These are phyloP conservation scores for Grosmannia penicillata DNA, from an alignment of 2,329 filamentous ascomycete genomes.

Conservation along the genomic window DNA sequence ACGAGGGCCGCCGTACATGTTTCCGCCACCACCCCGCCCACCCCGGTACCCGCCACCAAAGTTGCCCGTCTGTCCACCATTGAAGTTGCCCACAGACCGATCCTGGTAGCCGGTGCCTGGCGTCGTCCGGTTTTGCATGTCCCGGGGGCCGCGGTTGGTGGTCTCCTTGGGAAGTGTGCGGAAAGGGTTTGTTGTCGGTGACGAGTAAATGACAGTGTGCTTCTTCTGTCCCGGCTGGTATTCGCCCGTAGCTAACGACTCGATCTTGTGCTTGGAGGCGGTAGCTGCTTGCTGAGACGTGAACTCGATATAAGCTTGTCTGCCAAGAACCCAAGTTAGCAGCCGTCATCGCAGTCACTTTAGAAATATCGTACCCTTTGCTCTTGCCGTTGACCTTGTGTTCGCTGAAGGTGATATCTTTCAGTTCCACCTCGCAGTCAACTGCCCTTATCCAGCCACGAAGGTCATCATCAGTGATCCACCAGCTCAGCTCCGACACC, in stretches of 20 bases:
- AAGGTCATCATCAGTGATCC: slow-evolving; percentile 91
- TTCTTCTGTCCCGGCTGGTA: slow-evolving; percentile 49
- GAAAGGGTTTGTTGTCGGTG: slow-evolving; percentile 71
- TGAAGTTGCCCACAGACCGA: slow-evolving; percentile 28
- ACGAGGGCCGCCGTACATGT: slow-evolving; percentile 21
- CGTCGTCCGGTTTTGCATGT: slow-evolving; percentile 39
- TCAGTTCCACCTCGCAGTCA: slow-evolving; percentile 70
- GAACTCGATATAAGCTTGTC: slow-evolving; percentile 75
- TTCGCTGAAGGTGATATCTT: slow-evolving; percentile 91
- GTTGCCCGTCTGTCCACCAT: slow-evolving; percentile 26
- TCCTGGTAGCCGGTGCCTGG: slow-evolving; percentile 33
- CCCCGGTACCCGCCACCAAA: slow-evolving; percentile 20
- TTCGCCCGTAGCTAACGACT: slow-evolving; percentile 40
- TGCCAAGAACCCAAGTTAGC: slow-evolving; percentile 14
- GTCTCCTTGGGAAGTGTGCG: slow-evolving; percentile 82
- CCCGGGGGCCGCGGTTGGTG: slow-evolving; percentile 53
- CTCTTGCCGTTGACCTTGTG: slow-evolving; percentile 99
- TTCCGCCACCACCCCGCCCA: slow-evolving; percentile 10
- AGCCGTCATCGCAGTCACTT: not conserved
- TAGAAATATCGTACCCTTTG: slow-evolving; percentile 91
- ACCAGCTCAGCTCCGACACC: slow-evolving; percentile 88
- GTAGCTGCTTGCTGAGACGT: slow-evolving; percentile 70
- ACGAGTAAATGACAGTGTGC: slow-evolving; percentile 59
- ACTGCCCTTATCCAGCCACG: slow-evolving; percentile 72
- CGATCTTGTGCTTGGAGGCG: slow-evolving; percentile 69